Conservation (phyloP, 2,329 filamentous ascomycete species). For the Ophiostoma montium region DNA sequence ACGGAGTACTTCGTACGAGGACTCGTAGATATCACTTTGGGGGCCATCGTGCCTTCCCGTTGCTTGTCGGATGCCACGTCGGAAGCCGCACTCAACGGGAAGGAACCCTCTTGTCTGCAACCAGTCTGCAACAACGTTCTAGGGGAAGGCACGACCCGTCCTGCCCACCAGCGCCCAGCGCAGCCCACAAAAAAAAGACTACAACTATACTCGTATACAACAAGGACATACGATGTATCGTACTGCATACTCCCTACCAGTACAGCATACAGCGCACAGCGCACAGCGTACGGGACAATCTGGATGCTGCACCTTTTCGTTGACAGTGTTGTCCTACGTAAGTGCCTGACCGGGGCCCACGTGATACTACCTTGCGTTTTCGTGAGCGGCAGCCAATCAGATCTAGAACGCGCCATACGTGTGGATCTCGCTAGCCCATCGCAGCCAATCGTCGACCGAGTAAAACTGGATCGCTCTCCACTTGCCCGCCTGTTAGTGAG, state of each 20-base stretch:
- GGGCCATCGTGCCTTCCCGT: too few relatives aligned
- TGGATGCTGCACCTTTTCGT: background rate
- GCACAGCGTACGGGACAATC: too few relatives aligned
- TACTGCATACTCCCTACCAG: too few relatives aligned
- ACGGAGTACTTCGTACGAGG: too few relatives aligned
- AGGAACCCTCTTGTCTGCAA: background rate
- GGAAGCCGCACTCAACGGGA: background rate
- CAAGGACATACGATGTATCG: background rate
- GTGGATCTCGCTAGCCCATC: background rate
- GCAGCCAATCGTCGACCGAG: background rate
- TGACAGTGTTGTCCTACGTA: background rate
- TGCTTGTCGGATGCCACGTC: background rate
- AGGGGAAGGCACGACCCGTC: background rate
- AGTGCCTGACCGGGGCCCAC: background rate
- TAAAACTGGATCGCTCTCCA: background rate
- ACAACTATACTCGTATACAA: too few relatives aligned
- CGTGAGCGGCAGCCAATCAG: background rate
- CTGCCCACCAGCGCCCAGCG: too few relatives aligned
- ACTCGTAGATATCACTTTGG: too few relatives aligned
- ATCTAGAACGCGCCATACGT: background rate
- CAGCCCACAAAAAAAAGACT: too few relatives aligned
- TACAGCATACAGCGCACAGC: too few relatives aligned
- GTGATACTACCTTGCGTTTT: background rate
- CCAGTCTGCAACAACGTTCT: too few relatives aligned
- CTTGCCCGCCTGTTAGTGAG: background rate